These are phyloP conservation scores for Drechmeria coniospora DNA, from an alignment of 2,329 filamentous ascomycete genomes.

Conservation along the genomic window DNA sequence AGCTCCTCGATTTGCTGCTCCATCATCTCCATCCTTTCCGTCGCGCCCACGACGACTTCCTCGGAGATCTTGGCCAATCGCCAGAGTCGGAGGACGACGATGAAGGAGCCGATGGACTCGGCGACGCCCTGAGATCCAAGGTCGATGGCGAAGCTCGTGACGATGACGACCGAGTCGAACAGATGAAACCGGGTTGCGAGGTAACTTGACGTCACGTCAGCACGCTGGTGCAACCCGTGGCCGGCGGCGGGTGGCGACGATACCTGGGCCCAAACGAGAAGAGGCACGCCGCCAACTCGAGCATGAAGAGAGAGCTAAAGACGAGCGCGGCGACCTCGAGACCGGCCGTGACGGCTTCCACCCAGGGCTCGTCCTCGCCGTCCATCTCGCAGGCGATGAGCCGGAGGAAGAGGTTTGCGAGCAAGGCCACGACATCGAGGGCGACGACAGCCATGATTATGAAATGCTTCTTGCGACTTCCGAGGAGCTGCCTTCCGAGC, in stretches of 20 bases:
- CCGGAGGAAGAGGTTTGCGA: constrained; percentile 31
- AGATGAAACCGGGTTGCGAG: constrained; percentile 44
- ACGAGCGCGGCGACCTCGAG: constrained; percentile 38
- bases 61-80: constrained; percentile 57
- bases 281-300: constrained; percentile 41
- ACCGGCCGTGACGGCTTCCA: constrained; percentile 16
- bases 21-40: constrained; percentile 45
- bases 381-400: constrained; percentile 32
- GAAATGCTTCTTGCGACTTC: constrained; percentile 28
- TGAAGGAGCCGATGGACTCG: constrained; percentile 50
- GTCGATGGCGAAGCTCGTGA: constrained; percentile 46
- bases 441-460: constrained; percentile 26
- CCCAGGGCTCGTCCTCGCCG: constrained; percentile 24
- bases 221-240: too few relatives aligned
- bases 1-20: constrained; percentile 35
- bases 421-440: constrained; percentile 28
- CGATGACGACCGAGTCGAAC: constrained; percentile 48
- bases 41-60: constrained; percentile 47
- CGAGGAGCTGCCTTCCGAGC: constrained; percentile 10
- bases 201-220: constrained; percentile 22
- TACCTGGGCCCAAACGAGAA: constrained; percentile 47
- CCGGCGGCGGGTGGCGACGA: too few relatives aligned
- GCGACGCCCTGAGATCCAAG: constrained; percentile 41
- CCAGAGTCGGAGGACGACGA: constrained; percentile 52
- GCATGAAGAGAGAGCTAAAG: constrained; percentile 49